Evolutionary conservation across 139 green algal species (phyloP).

Genomic region (Micromonas pusilla): DNA sequence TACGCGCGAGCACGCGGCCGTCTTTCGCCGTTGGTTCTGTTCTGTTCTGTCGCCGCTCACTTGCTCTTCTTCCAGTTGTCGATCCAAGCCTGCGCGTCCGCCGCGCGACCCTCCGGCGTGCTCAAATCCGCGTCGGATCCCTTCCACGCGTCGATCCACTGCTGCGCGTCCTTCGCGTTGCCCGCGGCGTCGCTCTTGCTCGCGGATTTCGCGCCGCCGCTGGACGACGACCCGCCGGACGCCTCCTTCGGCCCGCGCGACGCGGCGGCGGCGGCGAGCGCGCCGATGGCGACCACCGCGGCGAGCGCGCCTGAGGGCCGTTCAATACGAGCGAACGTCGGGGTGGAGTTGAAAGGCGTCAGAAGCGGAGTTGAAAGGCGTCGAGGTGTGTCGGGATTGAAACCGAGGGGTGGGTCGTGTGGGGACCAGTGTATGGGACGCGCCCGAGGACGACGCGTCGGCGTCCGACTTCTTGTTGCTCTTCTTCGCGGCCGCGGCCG

Average conservation of each 20-base stretch:
- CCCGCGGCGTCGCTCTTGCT: not conserved
- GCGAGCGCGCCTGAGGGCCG: no score
- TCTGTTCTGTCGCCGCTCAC: not conserved
- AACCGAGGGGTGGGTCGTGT: no score
- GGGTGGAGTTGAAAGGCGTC: no score
- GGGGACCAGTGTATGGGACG: no score
- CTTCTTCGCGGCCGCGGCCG: not conserved
- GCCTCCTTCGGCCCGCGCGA: not conserved
- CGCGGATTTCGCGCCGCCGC: not conserved
- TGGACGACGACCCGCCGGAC: not conserved
- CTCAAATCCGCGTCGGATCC: not conserved
- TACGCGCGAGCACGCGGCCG: no score
- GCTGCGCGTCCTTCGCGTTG: constrained; percentile 7
- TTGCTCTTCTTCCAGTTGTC: not conserved
- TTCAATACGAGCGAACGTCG: no score
- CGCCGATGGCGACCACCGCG: not conserved
- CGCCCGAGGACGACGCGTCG: not conserved
- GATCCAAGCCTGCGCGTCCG: constrained; percentile 4
- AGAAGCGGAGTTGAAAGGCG: no score
- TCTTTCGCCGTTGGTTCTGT: not conserved
- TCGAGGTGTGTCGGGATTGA: no score
- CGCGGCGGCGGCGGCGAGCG: not conserved
- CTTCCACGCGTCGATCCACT: constrained; percentile 19
- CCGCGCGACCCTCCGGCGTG: not conserved
- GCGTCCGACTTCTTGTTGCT: not conserved